These are phyloP conservation scores for Baudoinia panamericana DNA, from an alignment of 495 filamentous ascomycete genomes.

Conservation along the genomic window DNA sequence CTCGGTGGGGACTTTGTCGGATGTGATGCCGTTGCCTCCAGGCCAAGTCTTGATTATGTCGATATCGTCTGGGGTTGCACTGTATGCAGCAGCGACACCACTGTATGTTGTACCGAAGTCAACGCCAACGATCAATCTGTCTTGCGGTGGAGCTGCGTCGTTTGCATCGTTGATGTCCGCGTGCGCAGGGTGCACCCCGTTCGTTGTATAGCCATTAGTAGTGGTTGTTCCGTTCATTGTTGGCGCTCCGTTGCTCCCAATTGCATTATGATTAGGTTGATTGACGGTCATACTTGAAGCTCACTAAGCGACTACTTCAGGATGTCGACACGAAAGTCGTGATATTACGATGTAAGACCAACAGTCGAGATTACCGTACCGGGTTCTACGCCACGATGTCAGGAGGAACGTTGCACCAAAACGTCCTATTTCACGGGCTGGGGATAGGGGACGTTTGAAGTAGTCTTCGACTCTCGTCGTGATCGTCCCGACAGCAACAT, in stretches of 20 bases:
- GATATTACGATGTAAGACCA: no score
- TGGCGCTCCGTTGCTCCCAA: neutral
- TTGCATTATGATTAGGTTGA: neutral
- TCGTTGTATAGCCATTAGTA: constrained; percentile 1
- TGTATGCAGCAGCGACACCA: constrained; percentile 64
- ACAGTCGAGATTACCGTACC: no score
- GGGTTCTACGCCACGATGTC: no score
- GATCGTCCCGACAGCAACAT: no score
- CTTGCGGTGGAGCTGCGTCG: constrained; percentile 4
- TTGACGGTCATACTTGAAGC: constrained; percentile 12
- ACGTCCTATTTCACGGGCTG: no score
- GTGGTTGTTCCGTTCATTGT: constrained; percentile 7
- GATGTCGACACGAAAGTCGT: neutral
- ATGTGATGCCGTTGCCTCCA: constrained; percentile 46
- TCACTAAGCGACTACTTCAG: no score
- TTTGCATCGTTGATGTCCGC: neutral
- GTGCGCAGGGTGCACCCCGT: neutral
- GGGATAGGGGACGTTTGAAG: no score
- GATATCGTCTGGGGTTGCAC: constrained; percentile 59
- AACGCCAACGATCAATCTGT: constrained; percentile 29
- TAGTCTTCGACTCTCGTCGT: no score
- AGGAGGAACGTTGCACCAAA: no score
- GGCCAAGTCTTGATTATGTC: constrained; percentile 77
- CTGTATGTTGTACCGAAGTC: constrained; percentile 32
- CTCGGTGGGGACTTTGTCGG: constrained; percentile 35